Evolutionary conservation across 805 yeast species (phyloP), one percentile per base, ranked within the genome.

Genomic region (Metschnikowia gelsemii): DNA sequence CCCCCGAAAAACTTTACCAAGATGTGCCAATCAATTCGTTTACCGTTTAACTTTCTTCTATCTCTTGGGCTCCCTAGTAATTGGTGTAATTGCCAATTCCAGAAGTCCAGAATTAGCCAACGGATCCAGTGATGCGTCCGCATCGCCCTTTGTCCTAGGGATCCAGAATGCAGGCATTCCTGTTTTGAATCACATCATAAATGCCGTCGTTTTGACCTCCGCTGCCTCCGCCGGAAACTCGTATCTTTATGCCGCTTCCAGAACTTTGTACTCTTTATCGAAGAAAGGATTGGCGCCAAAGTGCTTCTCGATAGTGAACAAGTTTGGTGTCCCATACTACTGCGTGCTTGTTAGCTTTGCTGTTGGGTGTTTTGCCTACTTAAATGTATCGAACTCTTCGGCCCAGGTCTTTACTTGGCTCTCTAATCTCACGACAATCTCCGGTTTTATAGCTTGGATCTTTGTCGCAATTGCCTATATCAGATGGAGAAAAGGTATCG

Each of bases 61-160:
- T 54, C 53, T 66, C 32, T 46, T 62, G 51, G 71, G 72, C 19
- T 60, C 70, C 12, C 62, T 69, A 52, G 62, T 68, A 26, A 68
- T 69, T 44, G 68, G 72, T 16, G 65, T 68, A 23, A 61, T 66
- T 45, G 70, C 66, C 21, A 47, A 56, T 38, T 59, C 66, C 27
- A 58, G 48, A 19, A 58, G 58, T 43, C 47, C 47, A 2, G 44
- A 43, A 18, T 61, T 66, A 50, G 40, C 52, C 33, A 25, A 46
- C 32, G 62, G 59, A 11, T 28, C 43, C 9, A 35, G 43, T 30
- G 62, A 75, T 52, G 84, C 84, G 19, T 80, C 89, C 22, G 80
- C 82, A n/a, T 79, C 84, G 14, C 93, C 96, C 0, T 87, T 83
- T 55, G 93, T 86, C 37, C 78, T 88, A 52, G 91, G 91, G 2